Evolutionary conservation across 139 green algal species (phyloP).

Genomic region (Spirogloea muscicola): DNA sequence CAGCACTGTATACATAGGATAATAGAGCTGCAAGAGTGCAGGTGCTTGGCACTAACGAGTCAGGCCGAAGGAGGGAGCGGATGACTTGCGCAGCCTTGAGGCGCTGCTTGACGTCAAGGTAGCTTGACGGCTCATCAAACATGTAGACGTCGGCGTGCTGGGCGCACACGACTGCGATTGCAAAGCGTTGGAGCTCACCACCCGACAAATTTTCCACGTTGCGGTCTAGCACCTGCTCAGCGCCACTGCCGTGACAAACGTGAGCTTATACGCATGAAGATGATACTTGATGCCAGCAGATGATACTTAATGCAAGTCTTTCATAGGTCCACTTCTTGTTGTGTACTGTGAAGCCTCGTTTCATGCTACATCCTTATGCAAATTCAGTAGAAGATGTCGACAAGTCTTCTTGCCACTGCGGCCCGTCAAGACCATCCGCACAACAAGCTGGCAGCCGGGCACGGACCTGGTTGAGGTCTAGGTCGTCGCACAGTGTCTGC

Average conservation of each 20-base stretch:
- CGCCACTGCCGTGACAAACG: not conserved
- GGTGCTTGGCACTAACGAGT: too few species aligned
- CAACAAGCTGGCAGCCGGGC: too few species aligned
- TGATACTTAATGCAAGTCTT: too few species aligned
- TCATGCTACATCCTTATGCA: too few species aligned
- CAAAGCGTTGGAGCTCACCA: constrained; percentile 97
- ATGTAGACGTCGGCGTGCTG: constrained; percentile 96
- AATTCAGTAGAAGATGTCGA: too few species aligned
- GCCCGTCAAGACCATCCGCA: too few species aligned
- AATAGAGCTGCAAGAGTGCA: too few species aligned
- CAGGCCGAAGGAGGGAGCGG: constrained; percentile 35
- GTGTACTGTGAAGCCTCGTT: too few species aligned
- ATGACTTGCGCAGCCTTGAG: constrained; percentile 70
- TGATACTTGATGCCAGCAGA: too few species aligned
- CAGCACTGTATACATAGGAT: too few species aligned
- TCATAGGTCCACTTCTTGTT: too few species aligned
- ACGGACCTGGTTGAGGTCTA: constrained; percentile 46
- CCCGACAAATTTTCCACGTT: constrained; percentile 93
- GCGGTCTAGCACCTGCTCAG: constrained; percentile 77
- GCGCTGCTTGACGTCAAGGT: constrained; percentile 95
- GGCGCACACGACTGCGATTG: constrained; percentile 86
- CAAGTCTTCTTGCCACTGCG: too few species aligned
- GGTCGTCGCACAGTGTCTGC: constrained; percentile 61
- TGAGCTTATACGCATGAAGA: not conserved
- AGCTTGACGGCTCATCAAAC: constrained; percentile 96